Evolutionary conservation across 2,329 filamentous ascomycete genomes (phyloP).

Genomic region (Basipetospora chlamydospora): DNA sequence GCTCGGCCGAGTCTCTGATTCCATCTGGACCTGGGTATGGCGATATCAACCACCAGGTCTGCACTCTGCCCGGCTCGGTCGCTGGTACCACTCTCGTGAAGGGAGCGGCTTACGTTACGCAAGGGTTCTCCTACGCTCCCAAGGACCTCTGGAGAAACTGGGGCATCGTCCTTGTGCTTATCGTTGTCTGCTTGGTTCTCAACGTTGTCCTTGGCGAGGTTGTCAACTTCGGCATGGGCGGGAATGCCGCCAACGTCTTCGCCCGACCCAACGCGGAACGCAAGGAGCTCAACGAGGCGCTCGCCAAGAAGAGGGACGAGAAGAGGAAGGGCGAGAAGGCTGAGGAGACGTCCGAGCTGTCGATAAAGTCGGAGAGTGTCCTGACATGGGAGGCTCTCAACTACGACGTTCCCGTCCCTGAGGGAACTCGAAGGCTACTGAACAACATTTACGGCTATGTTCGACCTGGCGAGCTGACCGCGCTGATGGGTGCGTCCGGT

Average conservation of each 20-base stretch:
- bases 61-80: slow-evolving; percentile 59
- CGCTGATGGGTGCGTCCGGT: slow-evolving; percentile 71
- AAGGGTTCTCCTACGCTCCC: slow-evolving; percentile 52
- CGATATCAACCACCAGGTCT: slow-evolving; percentile 63
- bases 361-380: slow-evolving; percentile 46
- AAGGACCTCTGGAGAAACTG: slow-evolving; percentile 69
- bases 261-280: slow-evolving; percentile 54
- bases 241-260: slow-evolving; percentile 69
- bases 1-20: slow-evolving; percentile 51
- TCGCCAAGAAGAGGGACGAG: slow-evolving; percentile 43
- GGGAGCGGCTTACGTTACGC: slow-evolving; percentile 53
- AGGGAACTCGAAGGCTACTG: slow-evolving; percentile 40
- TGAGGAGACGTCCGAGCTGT: slow-evolving; percentile 33
- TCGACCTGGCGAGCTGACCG: slow-evolving; percentile 61
- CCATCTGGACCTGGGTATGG: slow-evolving; percentile 56
- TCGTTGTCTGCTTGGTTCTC: slow-evolving; percentile 58
- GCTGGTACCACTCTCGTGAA: slow-evolving; percentile 49
- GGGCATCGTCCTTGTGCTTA: slow-evolving; percentile 64
- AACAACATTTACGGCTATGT: slow-evolving; percentile 52
- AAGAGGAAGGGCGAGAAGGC: slow-evolving; percentile 32
- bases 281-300: slow-evolving; percentile 47
- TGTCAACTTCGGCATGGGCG: slow-evolving; percentile 63
- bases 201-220: slow-evolving; percentile 71
- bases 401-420: slow-evolving; percentile 53
- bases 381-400: slow-evolving; percentile 78